Evolutionary conservation across 108 stramenopile genomes (phyloP).

Genomic region (Parmales sp.): DNA sequence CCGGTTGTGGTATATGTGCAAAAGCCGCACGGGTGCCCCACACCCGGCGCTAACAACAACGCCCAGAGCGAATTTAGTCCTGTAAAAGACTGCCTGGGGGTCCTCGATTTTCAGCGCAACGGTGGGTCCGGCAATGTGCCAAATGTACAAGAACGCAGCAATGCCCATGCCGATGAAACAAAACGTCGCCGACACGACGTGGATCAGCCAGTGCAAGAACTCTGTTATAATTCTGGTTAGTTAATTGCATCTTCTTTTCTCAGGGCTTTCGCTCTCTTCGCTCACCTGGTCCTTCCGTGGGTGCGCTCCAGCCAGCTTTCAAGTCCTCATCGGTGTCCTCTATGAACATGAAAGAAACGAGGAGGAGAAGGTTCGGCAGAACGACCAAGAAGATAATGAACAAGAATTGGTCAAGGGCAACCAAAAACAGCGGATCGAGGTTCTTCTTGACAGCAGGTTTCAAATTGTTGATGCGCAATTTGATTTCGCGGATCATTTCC

Average conservation of each 20-base stretch:
- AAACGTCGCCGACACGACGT: background rate
- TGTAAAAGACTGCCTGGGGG: background rate
- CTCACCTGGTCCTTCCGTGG: too few relatives aligned
- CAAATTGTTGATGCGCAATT: background rate
- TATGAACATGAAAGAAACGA: conserved; percentile 11
- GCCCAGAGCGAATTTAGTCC: background rate
- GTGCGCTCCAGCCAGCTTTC: too few relatives aligned
- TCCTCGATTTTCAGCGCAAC: background rate
- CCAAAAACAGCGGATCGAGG: background rate
- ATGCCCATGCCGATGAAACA: background rate
- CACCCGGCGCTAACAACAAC: background rate
- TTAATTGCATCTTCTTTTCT: background rate
- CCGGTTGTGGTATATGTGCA: background rate
- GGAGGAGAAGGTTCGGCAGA: conserved; percentile 5
- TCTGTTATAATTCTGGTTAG: background rate
- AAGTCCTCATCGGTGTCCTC: background rate
- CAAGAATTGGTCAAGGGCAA: conserved; percentile 6
- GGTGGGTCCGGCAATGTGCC: background rate
- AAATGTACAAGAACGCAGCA: background rate
- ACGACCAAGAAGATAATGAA: background rate
- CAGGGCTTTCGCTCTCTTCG: too few relatives aligned
- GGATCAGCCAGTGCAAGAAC: background rate
- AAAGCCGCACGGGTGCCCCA: background rate
- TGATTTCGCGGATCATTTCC: background rate
- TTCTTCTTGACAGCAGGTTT: background rate